Conservation (phyloP, 2,329 filamentous ascomycete genomes). For the Botryotinia globosa region DNA sequence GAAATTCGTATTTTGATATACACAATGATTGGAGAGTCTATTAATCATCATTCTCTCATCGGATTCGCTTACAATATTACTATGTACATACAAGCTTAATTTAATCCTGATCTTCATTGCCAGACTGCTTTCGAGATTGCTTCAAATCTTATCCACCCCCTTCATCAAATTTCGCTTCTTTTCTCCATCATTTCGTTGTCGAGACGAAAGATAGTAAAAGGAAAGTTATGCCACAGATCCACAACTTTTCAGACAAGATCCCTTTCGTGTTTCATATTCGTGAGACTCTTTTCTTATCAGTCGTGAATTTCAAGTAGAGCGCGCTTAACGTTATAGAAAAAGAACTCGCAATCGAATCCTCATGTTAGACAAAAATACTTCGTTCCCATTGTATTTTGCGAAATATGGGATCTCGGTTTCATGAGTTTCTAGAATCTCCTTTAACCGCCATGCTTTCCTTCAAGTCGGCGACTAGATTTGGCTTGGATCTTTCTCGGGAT, state of each 20-base stretch:
- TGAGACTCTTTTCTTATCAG: background rate
- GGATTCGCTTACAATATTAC: background rate
- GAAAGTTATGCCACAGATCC: background rate
- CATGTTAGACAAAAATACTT: background rate
- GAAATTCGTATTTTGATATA: background rate
- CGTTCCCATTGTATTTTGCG: too few relatives aligned
- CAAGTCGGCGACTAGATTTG: background rate
- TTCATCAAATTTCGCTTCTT: conserved; percentile 6
- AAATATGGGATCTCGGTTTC: background rate
- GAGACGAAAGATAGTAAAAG: background rate
- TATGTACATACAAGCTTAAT: conserved; percentile 1
- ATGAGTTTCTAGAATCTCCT: background rate
- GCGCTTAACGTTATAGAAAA: background rate
- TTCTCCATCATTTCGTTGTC: background rate
- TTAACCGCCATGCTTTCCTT: background rate
- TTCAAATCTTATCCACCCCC: conserved; percentile 4
- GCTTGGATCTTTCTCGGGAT: background rate
- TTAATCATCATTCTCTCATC: background rate
- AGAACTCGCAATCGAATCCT: background rate
- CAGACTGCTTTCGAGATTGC: background rate
- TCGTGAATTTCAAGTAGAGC: background rate
- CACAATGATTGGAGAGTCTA: background rate
- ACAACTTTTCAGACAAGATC: background rate
- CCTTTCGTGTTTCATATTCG: background rate
- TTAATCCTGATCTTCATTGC: background rate